Percentiles rank a stretch among this genome's conserved stretches.
Conservation (phyloP, 2,329 filamentous ascomycete genomes). For the Cadophora luteo-olivacea region DNA sequence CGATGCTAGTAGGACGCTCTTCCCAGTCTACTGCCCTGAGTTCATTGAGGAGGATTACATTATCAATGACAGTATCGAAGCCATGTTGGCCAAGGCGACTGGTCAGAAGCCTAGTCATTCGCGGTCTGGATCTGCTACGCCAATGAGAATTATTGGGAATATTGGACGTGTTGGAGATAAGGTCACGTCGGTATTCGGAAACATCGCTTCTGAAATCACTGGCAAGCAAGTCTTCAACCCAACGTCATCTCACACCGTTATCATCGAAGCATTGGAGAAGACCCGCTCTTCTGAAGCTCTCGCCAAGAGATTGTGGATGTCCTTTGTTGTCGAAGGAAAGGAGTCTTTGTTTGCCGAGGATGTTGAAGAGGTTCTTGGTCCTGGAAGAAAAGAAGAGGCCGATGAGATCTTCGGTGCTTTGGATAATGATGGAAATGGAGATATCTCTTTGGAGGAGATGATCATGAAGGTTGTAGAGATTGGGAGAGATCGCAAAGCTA, state of each 20-base stretch:
- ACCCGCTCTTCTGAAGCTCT: constrained; percentile 85
- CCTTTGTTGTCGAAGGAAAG: constrained; percentile 89
- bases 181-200: constrained; percentile 90
- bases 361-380: constrained; percentile 84
- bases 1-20: constrained; percentile 86
- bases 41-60: constrained; percentile 91
- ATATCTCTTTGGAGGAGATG: constrained; percentile 94
- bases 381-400: constrained; percentile 75
- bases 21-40: constrained; percentile 90
- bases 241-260: constrained; percentile 86
- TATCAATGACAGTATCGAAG: constrained; percentile 84
- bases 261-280: constrained; percentile 88
- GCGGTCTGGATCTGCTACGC: constrained; percentile 70
- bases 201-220: constrained; percentile 92
- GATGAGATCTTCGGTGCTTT: constrained; percentile 84
- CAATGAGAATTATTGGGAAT: constrained; percentile 76
- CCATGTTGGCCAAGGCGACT: constrained; percentile 66
- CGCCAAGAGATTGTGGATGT: constrained; percentile 97
- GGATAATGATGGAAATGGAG: constrained; percentile 88
- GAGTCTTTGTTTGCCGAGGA: constrained; percentile 83
- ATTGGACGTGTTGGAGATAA: constrained; percentile 89
- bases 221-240: constrained; percentile 96
- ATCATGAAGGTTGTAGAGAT: constrained; percentile 79
- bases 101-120: constrained; percentile 56
- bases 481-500: constrained; percentile 84